Evolutionary conservation across 495 filamentous ascomycete species (phyloP).

Genomic region (Alectoria sarmentosa): DNA sequence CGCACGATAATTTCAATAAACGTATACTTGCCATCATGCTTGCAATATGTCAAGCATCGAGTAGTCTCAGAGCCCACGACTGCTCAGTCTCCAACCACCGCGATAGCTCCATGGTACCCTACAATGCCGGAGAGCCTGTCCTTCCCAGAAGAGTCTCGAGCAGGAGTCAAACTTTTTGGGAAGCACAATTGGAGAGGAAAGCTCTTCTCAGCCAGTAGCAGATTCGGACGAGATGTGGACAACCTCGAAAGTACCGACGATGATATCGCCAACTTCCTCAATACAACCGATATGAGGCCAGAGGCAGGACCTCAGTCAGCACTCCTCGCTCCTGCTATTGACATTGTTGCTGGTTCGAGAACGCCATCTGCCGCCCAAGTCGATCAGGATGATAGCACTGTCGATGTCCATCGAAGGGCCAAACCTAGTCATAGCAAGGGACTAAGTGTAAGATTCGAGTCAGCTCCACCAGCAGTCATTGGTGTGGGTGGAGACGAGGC

Average conservation of each 20-base stretch:
- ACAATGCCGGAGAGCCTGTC: conserved; percentile 13
- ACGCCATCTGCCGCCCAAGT: conserved; percentile 29
- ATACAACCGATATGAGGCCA: conserved; percentile 19
- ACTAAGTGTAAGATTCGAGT: conserved; percentile 62
- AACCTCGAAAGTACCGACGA: conserved; percentile 30
- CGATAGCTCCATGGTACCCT: neutral
- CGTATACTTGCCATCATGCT: neutral
- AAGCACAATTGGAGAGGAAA: conserved; percentile 44
- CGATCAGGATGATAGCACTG: conserved; percentile 19
- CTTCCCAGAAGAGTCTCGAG: conserved; percentile 15
- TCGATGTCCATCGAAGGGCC: conserved; percentile 24
- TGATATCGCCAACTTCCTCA: conserved; percentile 44
- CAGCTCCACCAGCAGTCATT: conserved; percentile 65
- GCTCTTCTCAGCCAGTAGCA: conserved; percentile 39
- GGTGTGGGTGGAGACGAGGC: conserved; percentile 84
- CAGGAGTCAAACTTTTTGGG: conserved; percentile 35
- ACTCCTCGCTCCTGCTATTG: conserved; percentile 18
- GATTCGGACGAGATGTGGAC: conserved; percentile 28
- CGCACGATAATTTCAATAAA: neutral
- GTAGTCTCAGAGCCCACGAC: neutral
- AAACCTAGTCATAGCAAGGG: conserved; percentile 49
- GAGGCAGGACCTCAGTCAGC: conserved; percentile 24
- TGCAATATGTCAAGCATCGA: conserved; percentile 1
- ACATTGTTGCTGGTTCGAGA: conserved; percentile 15
- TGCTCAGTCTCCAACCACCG: neutral